Evolutionary conservation across 768 basidiomycete species (phyloP).

Genomic region (Rhodocollybia butyracea): DNA sequence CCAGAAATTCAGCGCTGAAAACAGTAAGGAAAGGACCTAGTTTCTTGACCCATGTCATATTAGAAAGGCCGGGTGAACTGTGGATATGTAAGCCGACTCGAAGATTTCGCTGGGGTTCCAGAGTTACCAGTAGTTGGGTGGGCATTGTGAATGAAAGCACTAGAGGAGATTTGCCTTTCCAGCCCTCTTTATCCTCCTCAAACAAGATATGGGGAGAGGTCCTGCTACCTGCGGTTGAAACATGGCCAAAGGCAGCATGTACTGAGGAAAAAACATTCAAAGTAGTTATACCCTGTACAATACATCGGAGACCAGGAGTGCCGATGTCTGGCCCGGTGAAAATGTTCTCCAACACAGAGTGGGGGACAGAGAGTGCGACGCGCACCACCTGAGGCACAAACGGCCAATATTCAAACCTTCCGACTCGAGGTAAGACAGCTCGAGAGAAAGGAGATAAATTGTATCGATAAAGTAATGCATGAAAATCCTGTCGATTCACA

Average conservation of each 20-base stretch:
- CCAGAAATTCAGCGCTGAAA: slow-evolving; percentile 23
- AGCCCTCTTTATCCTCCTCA: too few relatives aligned
- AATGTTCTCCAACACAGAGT: slow-evolving; percentile 19
- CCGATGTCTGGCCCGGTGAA: slow-evolving; percentile 16
- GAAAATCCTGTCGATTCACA: slow-evolving; percentile 44
- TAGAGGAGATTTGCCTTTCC: slow-evolving; percentile 20
- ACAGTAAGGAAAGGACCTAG: slow-evolving; percentile 25
- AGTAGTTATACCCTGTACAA: slow-evolving; percentile 16
- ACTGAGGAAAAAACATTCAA: slow-evolving; percentile 32
- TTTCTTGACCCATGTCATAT: slow-evolving; percentile 10
- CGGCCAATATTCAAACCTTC: slow-evolving; percentile 25
- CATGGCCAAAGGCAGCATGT: slow-evolving; percentile 20
- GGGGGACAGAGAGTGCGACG: slow-evolving; percentile 31
- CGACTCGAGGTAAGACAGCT: slow-evolving; percentile 11
- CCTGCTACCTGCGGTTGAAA: slow-evolving; percentile 14
- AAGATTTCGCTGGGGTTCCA: slow-evolving; percentile 11
- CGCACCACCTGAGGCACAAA: slow-evolving; percentile 29
- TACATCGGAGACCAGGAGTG: slow-evolving; percentile 34
- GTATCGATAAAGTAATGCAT: slow-evolving; percentile 36
- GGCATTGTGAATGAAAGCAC: slow-evolving; percentile 26
- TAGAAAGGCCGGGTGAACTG: slow-evolving; percentile 16
- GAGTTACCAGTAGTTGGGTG: slow-evolving; percentile 17
- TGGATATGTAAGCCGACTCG: slow-evolving; percentile 19
- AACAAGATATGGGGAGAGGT: slow-evolving; percentile 13
- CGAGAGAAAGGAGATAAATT: slow-evolving; percentile 26